phyloP scores from a whole-genome alignment of 169 alveolate species.

The Cryptosporidium parvum region DNA sequence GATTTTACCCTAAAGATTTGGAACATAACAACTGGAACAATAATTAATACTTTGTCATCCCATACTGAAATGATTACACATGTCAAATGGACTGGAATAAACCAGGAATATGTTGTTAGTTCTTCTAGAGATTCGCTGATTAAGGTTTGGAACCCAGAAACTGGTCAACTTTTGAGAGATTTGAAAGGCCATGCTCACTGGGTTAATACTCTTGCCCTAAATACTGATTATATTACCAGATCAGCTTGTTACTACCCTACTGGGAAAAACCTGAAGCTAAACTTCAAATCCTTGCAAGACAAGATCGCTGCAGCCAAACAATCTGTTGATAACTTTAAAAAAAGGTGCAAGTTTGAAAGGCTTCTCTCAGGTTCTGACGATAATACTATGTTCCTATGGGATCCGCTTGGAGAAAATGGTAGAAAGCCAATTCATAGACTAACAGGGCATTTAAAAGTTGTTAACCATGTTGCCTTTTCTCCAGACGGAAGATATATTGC shows the following conservation, averaged over 20 bases:
- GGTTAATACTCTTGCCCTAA: conserved; percentile 97
- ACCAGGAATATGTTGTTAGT: conserved; percentile 88
- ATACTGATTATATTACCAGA: conserved; percentile 93
- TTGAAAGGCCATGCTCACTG: conserved; percentile 98
- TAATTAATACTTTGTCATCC: conserved; percentile 88
- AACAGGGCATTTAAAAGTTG: conserved; percentile 97
- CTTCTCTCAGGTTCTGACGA: conserved; percentile 98
- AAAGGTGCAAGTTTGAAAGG: conserved; percentile 91
- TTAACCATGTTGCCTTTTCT: conserved; percentile 96
- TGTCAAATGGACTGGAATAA: conserved; percentile 94
- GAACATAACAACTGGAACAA: conserved; percentile 86
- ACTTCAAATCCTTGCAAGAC: conserved; percentile 50
- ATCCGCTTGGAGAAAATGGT: conserved; percentile 84
- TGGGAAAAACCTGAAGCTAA: conserved; percentile 26
- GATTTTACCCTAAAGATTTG: conserved; percentile 93
- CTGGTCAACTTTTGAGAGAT: conserved; percentile 85
- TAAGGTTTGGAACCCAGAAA: conserved; percentile 92
- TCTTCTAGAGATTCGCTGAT: conserved; percentile 95
- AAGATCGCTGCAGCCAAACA: conserved; percentile 76
- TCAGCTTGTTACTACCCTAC: conserved; percentile 84
- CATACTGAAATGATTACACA: conserved; percentile 94
- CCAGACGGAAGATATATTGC: conserved; percentile 97
- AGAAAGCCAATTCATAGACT: conserved; percentile 87
- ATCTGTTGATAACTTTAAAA: conserved; percentile 77
- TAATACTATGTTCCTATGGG: conserved; percentile 95